phyloP scores from a whole-genome alignment of 2,329 filamentous ascomycete species.

The Emergomyces pasteurianus region DNA sequence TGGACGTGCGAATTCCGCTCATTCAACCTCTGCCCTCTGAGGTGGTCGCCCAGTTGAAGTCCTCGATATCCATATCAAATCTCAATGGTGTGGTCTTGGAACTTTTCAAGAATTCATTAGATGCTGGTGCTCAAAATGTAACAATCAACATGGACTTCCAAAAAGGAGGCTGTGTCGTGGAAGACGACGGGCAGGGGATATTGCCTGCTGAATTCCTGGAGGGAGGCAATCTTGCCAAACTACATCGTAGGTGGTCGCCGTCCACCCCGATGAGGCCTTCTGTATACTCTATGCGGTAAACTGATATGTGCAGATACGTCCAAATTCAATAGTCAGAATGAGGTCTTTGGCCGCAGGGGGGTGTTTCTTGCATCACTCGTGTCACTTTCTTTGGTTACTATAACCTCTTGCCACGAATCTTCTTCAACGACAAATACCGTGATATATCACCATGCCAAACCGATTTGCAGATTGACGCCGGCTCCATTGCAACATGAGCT shows the following conservation, averaged over 20 bases:
- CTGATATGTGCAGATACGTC: constrained; percentile 56
- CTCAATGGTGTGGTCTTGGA: constrained; percentile 60
- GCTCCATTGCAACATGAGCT: constrained; percentile 48
- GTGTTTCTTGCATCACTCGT: constrained; percentile 67
- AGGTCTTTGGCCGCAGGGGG: constrained; percentile 56
- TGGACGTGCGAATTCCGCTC: constrained; percentile 6
- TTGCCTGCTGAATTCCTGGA: constrained; percentile 57
- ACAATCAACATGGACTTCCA: constrained; percentile 61
- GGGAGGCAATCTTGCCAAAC: constrained; percentile 58
- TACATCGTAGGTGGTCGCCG: constrained; percentile 53
- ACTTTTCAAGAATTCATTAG: constrained; percentile 71
- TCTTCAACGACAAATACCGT: constrained; percentile 47
- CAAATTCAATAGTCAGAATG: constrained; percentile 41
- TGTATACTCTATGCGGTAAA: background rate
- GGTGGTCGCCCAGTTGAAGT: constrained; percentile 68
- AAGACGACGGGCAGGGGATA: constrained; percentile 79
- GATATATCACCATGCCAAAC: constrained; percentile 56
- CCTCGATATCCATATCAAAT: constrained; percentile 66
- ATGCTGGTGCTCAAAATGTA: constrained; percentile 60
- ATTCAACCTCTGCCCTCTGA: constrained; percentile 60
- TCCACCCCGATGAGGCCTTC: background rate
- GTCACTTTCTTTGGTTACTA: constrained; percentile 60
- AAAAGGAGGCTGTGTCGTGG: constrained; percentile 63
- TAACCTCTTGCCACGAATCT: constrained; percentile 55
- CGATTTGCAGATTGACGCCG: constrained; percentile 53